Evolutionary conservation across 495 filamentous ascomycete species (phyloP), one percentile per base, ranked within the genome.

Genomic region (Xylaria grammica): DNA sequence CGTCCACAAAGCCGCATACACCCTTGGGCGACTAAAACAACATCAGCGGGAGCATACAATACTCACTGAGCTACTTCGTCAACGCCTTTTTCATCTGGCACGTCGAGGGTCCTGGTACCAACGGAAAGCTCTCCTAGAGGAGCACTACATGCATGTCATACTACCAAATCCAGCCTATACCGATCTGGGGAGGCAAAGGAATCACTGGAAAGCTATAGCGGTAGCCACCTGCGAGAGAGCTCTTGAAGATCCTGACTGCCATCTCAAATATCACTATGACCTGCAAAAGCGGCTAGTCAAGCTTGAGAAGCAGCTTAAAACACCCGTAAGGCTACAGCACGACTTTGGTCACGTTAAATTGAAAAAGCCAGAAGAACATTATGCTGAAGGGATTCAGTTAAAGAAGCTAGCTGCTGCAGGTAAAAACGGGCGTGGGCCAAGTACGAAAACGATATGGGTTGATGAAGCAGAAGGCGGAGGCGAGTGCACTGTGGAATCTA

Each of bases 21-120:
- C 91, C n/a, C 83, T 96, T 24, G 94, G 90, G 7, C 87, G 91
- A 15, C 86, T 96, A 65, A 97, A 96, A 71, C 81, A 89, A 54
- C 86, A 97, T 76, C 79, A 81, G 65, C 85, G 89, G 27, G 95
- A 99, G 69, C 87, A 97, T 71, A 78, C 83, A 19, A 75, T 96
- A 2, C 78, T 97, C 1, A 79, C 75, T 1, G 92, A 95, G 67
- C 84, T 99, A 2, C 89, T 99, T 3, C 75, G 74, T 19, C 95
- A 98, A 69, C 86, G 84, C 4, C 83, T 96, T 11, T 97, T 97
- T 73, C 94, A 98, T 72, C 81, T 89, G 42, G 85, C 92, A 15
- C 85, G 94, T 27, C 87, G 94, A 24, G 95, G 95, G 1, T 88
- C 88, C 1, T 99, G 95, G 95, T 98, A 97, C 71, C 93, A 97